These are phyloP conservation scores for Pulveroboletus frians DNA, from an alignment of 768 basidiomycete genomes.

Conservation along the genomic window DNA sequence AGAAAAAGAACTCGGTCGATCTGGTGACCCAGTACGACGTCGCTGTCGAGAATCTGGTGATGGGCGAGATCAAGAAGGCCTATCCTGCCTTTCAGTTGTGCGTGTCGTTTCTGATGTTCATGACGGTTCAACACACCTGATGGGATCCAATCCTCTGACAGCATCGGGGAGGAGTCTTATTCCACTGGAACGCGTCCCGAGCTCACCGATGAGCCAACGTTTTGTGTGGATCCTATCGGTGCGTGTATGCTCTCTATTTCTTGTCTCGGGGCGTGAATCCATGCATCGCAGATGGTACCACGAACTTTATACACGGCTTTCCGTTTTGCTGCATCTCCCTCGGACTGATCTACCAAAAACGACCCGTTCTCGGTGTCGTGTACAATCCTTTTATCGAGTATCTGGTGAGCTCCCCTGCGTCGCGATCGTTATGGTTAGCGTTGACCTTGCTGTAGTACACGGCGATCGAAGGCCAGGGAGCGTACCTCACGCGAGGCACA, in stretches of 20 bases:
- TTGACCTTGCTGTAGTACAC: constrained; percentile 51
- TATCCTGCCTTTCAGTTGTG: constrained; percentile 85
- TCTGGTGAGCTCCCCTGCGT: constrained; percentile 40
- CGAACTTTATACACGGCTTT: constrained; percentile 83
- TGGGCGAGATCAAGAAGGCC: constrained; percentile 51
- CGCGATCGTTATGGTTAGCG: neutral
- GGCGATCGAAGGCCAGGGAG: constrained; percentile 73
- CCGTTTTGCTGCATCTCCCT: constrained; percentile 89
- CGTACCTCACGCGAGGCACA: constrained; percentile 57
- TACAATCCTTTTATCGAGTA: constrained; percentile 91
- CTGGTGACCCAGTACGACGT: constrained; percentile 95
- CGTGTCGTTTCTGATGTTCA: constrained; percentile 29
- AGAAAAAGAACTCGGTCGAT: constrained; percentile 94
- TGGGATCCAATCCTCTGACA: constrained; percentile 23
- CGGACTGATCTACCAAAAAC: constrained; percentile 77
- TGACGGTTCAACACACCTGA: neutral
- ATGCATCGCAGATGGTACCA: constrained; percentile 63
- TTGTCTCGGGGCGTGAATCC: neutral
- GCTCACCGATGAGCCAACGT: constrained; percentile 86
- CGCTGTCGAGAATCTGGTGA: constrained; percentile 82
- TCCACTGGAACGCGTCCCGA: constrained; percentile 64
- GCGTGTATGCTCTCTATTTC: constrained; percentile 12
- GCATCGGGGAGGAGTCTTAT: constrained; percentile 93
- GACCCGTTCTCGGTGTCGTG: constrained; percentile 85
- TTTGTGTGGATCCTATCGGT: constrained; percentile 96